phyloP scores from a whole-genome alignment of 106 monocot species.

The Dendrobium huoshanense region DNA sequence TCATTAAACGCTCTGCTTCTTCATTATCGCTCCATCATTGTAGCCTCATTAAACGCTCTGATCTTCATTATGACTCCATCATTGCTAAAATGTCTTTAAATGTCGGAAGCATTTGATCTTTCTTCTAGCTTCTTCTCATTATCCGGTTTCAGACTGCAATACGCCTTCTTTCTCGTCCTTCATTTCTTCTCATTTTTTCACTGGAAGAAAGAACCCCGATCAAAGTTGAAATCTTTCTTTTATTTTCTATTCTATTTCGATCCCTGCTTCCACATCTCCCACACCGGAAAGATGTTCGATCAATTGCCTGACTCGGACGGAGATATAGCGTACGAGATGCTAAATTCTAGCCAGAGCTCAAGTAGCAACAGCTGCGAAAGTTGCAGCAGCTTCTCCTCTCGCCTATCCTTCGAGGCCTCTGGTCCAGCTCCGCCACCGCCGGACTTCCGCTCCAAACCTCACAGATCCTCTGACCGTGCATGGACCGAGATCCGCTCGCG shows the following conservation, averaged over 20 bases:
- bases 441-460: constrained; percentile 12
- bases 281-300: neutral
- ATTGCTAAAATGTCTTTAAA: too few relatives aligned
- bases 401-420: constrained; percentile 20
- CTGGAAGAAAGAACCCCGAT: too few relatives aligned
- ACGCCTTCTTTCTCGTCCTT: too few relatives aligned
- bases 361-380: constrained; percentile 23
- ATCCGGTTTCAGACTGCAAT: too few relatives aligned
- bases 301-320: constrained; percentile 11
- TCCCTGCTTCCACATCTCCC: neutral
- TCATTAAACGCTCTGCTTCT: too few relatives aligned
- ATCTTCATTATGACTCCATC: too few relatives aligned
- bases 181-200: too few relatives aligned
- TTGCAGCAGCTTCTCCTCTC: constrained; percentile 33
- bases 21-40: too few relatives aligned
- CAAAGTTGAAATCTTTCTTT: neutral
- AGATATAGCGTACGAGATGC: constrained; percentile 13
- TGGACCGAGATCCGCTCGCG: constrained; percentile 10
- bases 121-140: too few relatives aligned
- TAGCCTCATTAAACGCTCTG: too few relatives aligned
- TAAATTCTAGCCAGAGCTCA: constrained; percentile 45
- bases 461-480: constrained; percentile 15
- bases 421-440: neutral
- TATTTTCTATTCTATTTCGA: neutral
- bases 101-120: too few relatives aligned